Evolutionary conservation across 345 rosid genomes (phyloP).

Genomic region (Odontarrhena argentea): DNA sequence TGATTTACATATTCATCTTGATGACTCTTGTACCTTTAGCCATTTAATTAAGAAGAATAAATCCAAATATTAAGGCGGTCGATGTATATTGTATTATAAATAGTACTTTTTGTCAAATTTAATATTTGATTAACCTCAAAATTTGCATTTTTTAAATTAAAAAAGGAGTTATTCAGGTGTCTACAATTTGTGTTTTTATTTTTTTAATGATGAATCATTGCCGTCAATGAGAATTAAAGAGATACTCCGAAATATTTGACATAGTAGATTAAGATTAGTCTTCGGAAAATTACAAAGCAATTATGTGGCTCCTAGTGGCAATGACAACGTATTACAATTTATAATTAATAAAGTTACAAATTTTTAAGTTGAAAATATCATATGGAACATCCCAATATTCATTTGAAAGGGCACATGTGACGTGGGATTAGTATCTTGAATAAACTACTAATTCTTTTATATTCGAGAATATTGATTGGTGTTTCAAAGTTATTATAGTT

Average conservation of each 20-base stretch:
- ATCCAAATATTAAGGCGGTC: constrained; percentile 10
- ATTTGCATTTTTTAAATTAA: neutral
- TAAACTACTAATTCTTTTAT: constrained; percentile 28
- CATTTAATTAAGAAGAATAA: constrained; percentile 19
- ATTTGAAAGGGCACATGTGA: constrained; percentile 52
- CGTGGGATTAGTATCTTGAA: constrained; percentile 39
- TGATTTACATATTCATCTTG: constrained; percentile 10
- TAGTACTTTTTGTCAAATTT: neutral
- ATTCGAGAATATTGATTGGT: constrained; percentile 25
- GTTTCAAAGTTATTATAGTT: neutral
- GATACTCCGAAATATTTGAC: constrained; percentile 28
- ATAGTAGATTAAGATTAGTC: constrained; percentile 3
- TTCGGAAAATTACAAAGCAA: neutral
- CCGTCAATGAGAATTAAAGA: constrained; percentile 18
- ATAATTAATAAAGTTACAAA: neutral
- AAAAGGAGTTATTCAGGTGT: too few species aligned
- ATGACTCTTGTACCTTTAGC: constrained; percentile 35
- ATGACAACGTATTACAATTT: constrained; percentile 17
- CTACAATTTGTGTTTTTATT: too few species aligned
- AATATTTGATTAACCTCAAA: constrained; percentile 1
- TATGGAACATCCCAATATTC: constrained; percentile 58
- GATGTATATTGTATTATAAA: constrained; percentile 14
- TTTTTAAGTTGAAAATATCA: constrained; percentile 20
- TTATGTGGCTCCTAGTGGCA: constrained; percentile 33
- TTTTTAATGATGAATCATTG: neutral